Conservation (phyloP, 495 filamentous ascomycete genomes). For the Gamarada debralockiae region DNA sequence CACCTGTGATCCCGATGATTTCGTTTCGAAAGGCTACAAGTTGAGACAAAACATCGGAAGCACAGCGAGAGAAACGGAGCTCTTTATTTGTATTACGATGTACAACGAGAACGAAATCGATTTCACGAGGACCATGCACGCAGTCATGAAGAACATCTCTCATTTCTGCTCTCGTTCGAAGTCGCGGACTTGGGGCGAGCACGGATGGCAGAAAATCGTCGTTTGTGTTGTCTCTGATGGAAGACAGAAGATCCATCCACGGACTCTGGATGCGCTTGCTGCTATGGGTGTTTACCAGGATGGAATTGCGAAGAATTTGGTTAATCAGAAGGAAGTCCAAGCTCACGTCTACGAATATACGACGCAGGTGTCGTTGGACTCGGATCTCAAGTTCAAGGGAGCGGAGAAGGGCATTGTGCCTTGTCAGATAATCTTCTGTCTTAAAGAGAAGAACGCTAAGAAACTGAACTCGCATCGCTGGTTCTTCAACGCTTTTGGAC, state of each 20-base stretch:
- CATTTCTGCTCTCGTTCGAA: constrained; percentile 93
- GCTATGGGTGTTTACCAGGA: constrained; percentile 99
- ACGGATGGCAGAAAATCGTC: constrained; percentile 99
- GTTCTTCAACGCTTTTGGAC: constrained; percentile 99
- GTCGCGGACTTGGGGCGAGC: constrained; percentile 92
- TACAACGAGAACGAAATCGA: constrained; percentile 97
- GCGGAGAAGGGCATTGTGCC: constrained; percentile 99
- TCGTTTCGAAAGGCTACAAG: constrained; percentile 82
- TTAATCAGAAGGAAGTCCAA: constrained; percentile 80
- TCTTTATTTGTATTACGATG: constrained; percentile 99
- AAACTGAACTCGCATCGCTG: constrained; percentile 98
- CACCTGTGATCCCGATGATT: constrained; percentile 97
- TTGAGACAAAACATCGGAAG: constrained; percentile 89
- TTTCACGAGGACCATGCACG: constrained; percentile 98
- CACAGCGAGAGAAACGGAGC: constrained; percentile 88
- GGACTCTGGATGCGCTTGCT: constrained; percentile 92
- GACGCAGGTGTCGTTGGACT: constrained; percentile 92
- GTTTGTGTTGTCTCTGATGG: constrained; percentile 96
- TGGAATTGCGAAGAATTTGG: constrained; percentile 96
- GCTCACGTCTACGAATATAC: constrained; percentile 99
- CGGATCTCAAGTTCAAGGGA: constrained; percentile 96
- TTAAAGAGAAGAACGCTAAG: constrained; percentile 97
- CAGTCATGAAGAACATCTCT: constrained; percentile 95
- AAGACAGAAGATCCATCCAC: constrained; percentile 86
- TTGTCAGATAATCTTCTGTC: constrained; percentile 96